Evolutionary conservation across 2,329 filamentous ascomycete genomes (phyloP).

Genomic region (Pestalotiopsis sp.): DNA sequence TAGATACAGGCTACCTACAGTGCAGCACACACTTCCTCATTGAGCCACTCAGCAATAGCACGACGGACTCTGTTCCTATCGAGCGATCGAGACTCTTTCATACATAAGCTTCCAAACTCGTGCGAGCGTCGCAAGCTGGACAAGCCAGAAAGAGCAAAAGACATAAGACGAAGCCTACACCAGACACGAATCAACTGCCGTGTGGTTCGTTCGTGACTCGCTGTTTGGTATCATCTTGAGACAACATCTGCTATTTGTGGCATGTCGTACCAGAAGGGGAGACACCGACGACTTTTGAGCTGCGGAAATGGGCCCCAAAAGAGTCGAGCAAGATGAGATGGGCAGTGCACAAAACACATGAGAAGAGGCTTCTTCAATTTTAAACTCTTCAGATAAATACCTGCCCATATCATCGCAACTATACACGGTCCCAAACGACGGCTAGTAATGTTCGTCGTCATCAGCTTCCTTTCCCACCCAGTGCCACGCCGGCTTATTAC

Average conservation of each 20-base stretch:
- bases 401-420: neutral
- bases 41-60: too few relatives aligned
- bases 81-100: neutral
- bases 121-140: neutral
- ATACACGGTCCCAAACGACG: neutral
- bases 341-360: neutral
- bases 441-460: neutral
- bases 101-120: neutral
- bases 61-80: neutral
- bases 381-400: neutral
- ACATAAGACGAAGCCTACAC: neutral
- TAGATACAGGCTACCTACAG: too few relatives aligned
- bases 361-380: neutral
- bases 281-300: neutral
- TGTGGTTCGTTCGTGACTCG: conserved; percentile 3
- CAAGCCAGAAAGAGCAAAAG: neutral
- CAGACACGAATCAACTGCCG: neutral
- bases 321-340: neutral
- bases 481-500: neutral
- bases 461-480: neutral
- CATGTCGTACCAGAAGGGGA: neutral
- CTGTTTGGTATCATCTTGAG: conserved; percentile 8
- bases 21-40: too few relatives aligned
- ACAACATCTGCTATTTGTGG: neutral
- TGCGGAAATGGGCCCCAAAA: neutral